Evolutionary conservation across 495 filamentous ascomycete species (phyloP), one percentile per base, ranked within the genome.

Genomic region (Penicillium coprophilum): DNA sequence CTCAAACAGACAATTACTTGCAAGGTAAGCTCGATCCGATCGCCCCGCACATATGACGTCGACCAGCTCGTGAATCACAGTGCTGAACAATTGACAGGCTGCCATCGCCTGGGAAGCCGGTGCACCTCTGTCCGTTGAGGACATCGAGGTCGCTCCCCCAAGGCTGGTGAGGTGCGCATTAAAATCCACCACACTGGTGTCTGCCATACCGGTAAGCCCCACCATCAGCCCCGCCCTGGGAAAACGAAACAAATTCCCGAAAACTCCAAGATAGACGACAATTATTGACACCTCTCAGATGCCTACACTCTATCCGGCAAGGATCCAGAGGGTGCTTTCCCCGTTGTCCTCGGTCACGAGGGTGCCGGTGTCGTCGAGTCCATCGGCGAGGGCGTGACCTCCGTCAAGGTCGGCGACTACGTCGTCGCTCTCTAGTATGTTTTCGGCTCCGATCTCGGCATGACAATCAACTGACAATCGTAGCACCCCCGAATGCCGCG

Each of bases 271-370:
- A 28, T 30, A 9, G 19, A 1, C 46, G 23, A 3, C 46, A 36
- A 32, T 13, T 40, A 53, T 45, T 56, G 31, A 63, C 58, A 45
- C 50, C 31, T 45, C 50, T 38, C 55, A 91, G 94, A 98, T 83
- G 94, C 94, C 70, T 98, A 97, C 80, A 98, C 94, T 20, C 82
- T 98, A 56, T 97, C 93, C 19, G 94, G 94, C 57, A 96, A 97
- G 78, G 94, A 98, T 65, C 94, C 95, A 40, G 94, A 98, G 77
- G 94, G 94, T 60, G 94, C 95, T 32, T 98, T 98, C 81, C 94
- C 94, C 59, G 87, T 97, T 59, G 85, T 98, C 58, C 85, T 97
- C 32, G 94, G 94, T 46, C 94, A 98, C 76, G 94, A 98, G 76
- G 94, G 94, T 66, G 95, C 94, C 48, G 94, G 94, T 69, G 85